phyloP scores from a whole-genome alignment of 495 filamentous ascomycete genomes.

The Lasiosphaeria hispida region DNA sequence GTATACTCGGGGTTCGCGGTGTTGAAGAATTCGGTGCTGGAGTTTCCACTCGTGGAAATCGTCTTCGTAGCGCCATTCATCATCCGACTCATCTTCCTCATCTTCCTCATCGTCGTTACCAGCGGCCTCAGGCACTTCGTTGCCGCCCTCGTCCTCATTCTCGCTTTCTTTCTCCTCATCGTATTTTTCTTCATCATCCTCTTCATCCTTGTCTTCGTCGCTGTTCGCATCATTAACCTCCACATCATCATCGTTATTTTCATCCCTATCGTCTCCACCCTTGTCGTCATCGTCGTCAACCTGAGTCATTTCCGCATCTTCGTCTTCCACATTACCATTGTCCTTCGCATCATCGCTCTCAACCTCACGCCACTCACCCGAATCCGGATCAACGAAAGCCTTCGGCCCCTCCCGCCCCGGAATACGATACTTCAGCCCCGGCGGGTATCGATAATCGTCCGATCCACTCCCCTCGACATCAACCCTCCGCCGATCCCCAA shows the following conservation, averaged over 20 bases:
- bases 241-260: not conserved
- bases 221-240: not conserved
- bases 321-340: not conserved
- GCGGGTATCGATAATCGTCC: slow-evolving; percentile 14
- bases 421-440: slow-evolving; percentile 17
- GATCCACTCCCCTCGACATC: slow-evolving; percentile 1
- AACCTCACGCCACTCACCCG: not conserved
- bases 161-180: not conserved
- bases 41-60: slow-evolving; percentile 14
- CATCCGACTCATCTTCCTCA: not conserved
- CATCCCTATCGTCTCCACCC: not conserved
- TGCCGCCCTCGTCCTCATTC: not conserved
- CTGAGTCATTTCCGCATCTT: not conserved
- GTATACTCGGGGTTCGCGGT: slow-evolving; percentile 24
- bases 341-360: not conserved
- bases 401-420: slow-evolving; percentile 12
- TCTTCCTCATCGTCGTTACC: not conserved
- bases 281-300: not conserved
- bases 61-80: slow-evolving; percentile 11
- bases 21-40: slow-evolving; percentile 13
- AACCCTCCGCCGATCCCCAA: slow-evolving; percentile 16
- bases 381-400: slow-evolving; percentile 10
- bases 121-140: not conserved
- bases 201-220: not conserved
- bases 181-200: not conserved